Evolutionary conservation across 2,329 filamentous ascomycete species (phyloP).

Genomic region (Thyridium curvatum): DNA sequence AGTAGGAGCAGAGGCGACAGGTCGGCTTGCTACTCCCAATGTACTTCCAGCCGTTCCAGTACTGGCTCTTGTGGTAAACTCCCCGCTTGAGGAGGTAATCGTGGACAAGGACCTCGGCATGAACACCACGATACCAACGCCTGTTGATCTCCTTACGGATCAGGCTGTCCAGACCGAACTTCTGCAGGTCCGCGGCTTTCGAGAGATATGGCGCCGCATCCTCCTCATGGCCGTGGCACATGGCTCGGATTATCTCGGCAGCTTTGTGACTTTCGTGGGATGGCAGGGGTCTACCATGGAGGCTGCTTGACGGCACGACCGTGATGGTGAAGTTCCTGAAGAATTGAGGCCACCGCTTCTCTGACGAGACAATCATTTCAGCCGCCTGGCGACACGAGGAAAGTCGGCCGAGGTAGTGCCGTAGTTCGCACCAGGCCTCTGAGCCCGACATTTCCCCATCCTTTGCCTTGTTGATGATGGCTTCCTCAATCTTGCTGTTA

Average conservation of each 20-base stretch:
- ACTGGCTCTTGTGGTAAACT: constrained; percentile 4
- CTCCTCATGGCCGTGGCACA: neutral
- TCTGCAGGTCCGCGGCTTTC: constrained; percentile 10
- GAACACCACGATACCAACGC: constrained; percentile 18
- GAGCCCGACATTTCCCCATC: constrained; percentile 2
- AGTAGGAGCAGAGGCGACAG: constrained; percentile 28
- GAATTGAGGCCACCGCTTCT: constrained; percentile 15
- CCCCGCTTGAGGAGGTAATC: constrained; percentile 9
- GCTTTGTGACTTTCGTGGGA: neutral
- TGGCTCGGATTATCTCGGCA: constrained; percentile 6
- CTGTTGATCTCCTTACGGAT: constrained; percentile 6
- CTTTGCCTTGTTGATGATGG: constrained; percentile 10
- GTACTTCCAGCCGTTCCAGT: constrained; percentile 23
- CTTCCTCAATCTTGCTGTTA: constrained; percentile 4
- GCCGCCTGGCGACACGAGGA: constrained; percentile 18
- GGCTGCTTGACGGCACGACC: constrained; percentile 4
- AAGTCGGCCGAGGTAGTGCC: constrained; percentile 17
- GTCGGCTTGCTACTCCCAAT: constrained; percentile 31
- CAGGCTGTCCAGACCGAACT: constrained; percentile 8
- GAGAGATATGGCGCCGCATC: constrained; percentile 1
- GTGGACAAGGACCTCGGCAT: constrained; percentile 25
- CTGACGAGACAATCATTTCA: constrained; percentile 13
- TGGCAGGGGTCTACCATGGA: constrained; percentile 1
- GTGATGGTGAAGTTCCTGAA: constrained; percentile 5
- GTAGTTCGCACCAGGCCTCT: constrained; percentile 16